A percentile compares a stretch with the other conserved stretches of the same genome.
Evolutionary conservation across 1,139 yeast genomes (phyloP).

Genomic region (Magnusiomyces fungicola): DNA sequence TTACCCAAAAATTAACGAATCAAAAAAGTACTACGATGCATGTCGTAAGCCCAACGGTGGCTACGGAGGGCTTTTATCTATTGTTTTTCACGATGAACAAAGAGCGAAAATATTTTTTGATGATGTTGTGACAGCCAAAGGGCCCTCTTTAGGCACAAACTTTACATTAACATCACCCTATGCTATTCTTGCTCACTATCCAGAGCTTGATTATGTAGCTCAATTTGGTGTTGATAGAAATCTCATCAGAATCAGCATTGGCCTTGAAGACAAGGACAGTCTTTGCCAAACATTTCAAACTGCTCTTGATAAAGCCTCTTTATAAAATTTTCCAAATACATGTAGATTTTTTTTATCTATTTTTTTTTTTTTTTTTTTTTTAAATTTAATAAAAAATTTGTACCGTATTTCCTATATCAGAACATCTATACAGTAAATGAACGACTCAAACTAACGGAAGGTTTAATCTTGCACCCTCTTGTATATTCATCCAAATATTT

Average conservation of each 20-base stretch:
- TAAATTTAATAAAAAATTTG: conserved; percentile 16
- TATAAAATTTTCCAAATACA: background rate
- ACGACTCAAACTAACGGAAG: conserved; percentile 10
- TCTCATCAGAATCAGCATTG: conserved; percentile 78
- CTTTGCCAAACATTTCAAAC: conserved; percentile 36
- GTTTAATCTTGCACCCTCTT: background rate
- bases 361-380: too few relatives aligned
- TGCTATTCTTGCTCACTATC: conserved; percentile 80
- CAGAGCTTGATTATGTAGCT: conserved; percentile 73
- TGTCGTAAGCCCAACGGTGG: conserved; percentile 64
- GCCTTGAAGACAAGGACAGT: conserved; percentile 43
- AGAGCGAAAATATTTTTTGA: conserved; percentile 74
- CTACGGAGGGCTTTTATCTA: conserved; percentile 83
- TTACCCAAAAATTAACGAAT: conserved; percentile 57
- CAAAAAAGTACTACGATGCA: conserved; percentile 61
- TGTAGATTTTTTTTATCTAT: conserved; percentile 2
- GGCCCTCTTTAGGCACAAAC: conserved; percentile 92
- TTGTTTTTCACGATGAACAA: conserved; percentile 58
- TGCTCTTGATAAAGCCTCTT: conserved; percentile 22
- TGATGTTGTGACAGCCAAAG: conserved; percentile 68
- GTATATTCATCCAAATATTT: too few relatives aligned
- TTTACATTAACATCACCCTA: conserved; percentile 91
- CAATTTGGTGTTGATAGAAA: conserved; percentile 80
- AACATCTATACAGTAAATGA: conserved; percentile 16
- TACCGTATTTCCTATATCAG: conserved; percentile 29